Evolutionary conservation across 352 stramenopile species (phyloP), one percentile per base, ranked within the genome.

Genomic region (Phytopythium oedochilum): DNA sequence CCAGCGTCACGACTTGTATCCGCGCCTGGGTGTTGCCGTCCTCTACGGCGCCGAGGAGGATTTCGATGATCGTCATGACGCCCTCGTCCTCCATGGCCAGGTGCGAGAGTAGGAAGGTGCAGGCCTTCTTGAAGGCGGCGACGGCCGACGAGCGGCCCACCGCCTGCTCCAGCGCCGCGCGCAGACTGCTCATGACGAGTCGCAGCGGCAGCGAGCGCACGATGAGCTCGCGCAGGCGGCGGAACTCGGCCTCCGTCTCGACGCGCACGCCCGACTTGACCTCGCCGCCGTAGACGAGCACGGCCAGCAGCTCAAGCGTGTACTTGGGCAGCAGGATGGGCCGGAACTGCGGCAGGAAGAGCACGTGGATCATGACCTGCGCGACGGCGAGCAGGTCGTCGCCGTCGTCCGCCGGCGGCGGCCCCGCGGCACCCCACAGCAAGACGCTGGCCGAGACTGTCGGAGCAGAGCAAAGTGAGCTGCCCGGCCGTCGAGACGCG

Each of bases 11-110:
- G 52, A 95, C 82, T 55, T 94, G 83, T 60, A 93, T 73, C 43
- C 83, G 75, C 34, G 86, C 86, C 63, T 92, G 86, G 1, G 86
- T 93, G 59, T 94, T 92, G 57, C 86, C 86, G 36, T 91, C 83
- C 25, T 92, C 82, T 25, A 95, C 83, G 0, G 66, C 62, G 25
- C 76, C 70, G 14, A 93, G 70, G 7, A 95, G 60, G 71, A 92
- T 88, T 51, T 95, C 86, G 51, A 95, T 88, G 5, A 83, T 90
- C 12, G 82, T 78, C 44, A 85, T 65, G 34, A 95, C 84, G 22
- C 86, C 85, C 22, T 83, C 83, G 20, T 84, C 61, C 46, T 86
- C 57, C 70, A 93, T 83, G 29, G 90, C 35, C 23, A 91, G 63
- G 12, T 71, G 61, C 5, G 81, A 81, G 20, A 95, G 53, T 11